Evolutionary conservation across 257 asterid genomes (phyloP).

Genomic region (Penstemon eatonii): DNA sequence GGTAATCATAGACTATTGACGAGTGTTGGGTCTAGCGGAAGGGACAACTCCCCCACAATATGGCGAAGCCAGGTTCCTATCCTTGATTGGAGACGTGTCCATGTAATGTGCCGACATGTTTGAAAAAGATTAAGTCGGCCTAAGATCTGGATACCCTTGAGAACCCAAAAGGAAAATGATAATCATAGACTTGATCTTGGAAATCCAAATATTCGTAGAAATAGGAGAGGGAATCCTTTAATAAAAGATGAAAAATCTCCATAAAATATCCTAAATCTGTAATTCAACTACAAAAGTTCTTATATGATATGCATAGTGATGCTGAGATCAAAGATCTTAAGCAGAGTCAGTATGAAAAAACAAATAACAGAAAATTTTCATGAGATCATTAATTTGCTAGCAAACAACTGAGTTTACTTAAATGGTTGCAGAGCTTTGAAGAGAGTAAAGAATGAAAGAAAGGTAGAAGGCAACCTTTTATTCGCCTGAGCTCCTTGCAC

Average conservation of each 20-base stretch:
- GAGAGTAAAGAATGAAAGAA: not conserved
- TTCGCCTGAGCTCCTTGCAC: conserved; percentile 99
- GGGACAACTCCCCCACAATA: too few relatives aligned
- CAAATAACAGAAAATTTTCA: not conserved
- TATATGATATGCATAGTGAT: conserved; percentile 16
- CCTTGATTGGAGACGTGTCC: too few relatives aligned
- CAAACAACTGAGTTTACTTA: conserved; percentile 9
- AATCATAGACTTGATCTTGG: too few relatives aligned
- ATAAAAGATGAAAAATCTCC: not conserved
- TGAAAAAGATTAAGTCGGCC: too few relatives aligned
- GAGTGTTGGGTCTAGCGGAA: too few relatives aligned
- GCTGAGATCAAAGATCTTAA: conserved; percentile 13
- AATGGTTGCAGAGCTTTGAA: not conserved
- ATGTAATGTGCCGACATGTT: too few relatives aligned
- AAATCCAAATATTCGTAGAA: not conserved
- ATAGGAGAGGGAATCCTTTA: not conserved
- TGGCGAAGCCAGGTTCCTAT: too few relatives aligned
- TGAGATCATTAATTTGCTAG: conserved; percentile 2
- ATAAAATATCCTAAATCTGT: not conserved
- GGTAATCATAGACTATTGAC: too few relatives aligned
- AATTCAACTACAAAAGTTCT: not conserved
- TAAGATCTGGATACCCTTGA: too few relatives aligned
- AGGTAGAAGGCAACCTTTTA: conserved; percentile 64
- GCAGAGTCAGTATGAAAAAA: not conserved
- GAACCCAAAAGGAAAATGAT: too few relatives aligned